Base-by-base conservation (phyloP, 2,329 filamentous ascomycete species). In the Fusarium nygamai region DNA sequence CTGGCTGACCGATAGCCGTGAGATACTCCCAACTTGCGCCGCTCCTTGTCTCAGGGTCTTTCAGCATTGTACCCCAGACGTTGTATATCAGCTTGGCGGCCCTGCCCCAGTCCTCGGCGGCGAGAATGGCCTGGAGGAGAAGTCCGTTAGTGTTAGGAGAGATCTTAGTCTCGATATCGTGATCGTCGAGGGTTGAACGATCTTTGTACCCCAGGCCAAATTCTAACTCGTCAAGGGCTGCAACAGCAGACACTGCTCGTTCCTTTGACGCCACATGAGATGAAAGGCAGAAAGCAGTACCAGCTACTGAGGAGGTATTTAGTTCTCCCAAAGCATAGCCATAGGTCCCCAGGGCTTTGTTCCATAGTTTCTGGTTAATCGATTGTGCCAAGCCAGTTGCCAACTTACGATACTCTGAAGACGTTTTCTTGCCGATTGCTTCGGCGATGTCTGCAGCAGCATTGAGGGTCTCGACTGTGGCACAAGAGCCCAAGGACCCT, bases 1-100 rank as follows among this genome's bases (percentile, higher is more conserved):
- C 64, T 10, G 64, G 64, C 11, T 17, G 53, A 5, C 64, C 48
- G 7, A 34, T 34, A n/a, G 63, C 61, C 6, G 63, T 36, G 10
- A 67, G 39, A 11, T 67, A 66, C 31, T 66, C 48, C 61, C 64
- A 66, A 4, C 64, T 65, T 39, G 48, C 64, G 10, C 64, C 64
- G 9, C 48, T 67, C 13, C 34, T 36, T 13, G 64, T 67, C 24
- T 48, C 17, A 22, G 63, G 38, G 29, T 65, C 19, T n/a, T 65
- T 51, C 12, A 67, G 22, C 64, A 65, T 67, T 6, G 64, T 34
- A 5, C 64, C 61, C 64, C 64, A 67, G 17, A 67, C 33, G 6
- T 27, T 57, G 14, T 58, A 50, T 8, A 65, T 58, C 7, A 66
- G 64, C 48, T 67, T 48, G 7, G 61, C 17, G 6, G 61, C 64